Evolutionary conservation across 371 early-diverging fungal genomes (phyloP).

Genomic region (Circinella minor): DNA sequence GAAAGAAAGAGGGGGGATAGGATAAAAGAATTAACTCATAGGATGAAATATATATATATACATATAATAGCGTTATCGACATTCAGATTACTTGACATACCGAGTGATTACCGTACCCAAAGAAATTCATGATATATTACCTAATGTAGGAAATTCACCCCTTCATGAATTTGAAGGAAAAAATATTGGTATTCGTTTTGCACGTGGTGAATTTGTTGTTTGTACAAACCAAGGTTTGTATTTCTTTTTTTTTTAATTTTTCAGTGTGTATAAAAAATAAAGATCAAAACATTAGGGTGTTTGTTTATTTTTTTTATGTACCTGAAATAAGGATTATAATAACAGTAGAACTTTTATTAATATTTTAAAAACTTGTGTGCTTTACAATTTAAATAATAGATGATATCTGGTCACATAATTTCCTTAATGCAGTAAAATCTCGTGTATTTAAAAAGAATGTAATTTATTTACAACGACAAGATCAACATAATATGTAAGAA

Average conservation of each 20-base stretch:
- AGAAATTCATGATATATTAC: conserved; percentile 36
- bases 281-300: not conserved
- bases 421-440: conserved; percentile 49
- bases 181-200: conserved; percentile 53
- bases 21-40: not conserved
- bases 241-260: not conserved
- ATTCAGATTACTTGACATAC: conserved; percentile 42
- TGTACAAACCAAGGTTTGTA: conserved; percentile 52
- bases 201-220: conserved; percentile 48
- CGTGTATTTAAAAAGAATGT: conserved; percentile 37
- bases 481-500: conserved; percentile 49
- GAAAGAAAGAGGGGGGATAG: not conserved
- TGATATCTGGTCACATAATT: conserved; percentile 55
- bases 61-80: conserved; percentile 50
- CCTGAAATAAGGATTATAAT: too few relatives aligned
- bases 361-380: too few relatives aligned
- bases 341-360: too few relatives aligned
- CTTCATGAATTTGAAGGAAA: conserved; percentile 56
- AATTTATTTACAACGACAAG: conserved; percentile 47
- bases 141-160: conserved; percentile 47
- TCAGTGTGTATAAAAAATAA: not conserved
- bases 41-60: not conserved
- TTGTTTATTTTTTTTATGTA: too few relatives aligned
- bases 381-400: conserved; percentile 32
- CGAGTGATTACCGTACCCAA: conserved; percentile 47